Percentiles rank a stretch among this genome's conserved stretches.
Evolutionary conservation across 495 filamentous ascomycete genomes (phyloP).

Genomic region (Tuber borchii): DNA sequence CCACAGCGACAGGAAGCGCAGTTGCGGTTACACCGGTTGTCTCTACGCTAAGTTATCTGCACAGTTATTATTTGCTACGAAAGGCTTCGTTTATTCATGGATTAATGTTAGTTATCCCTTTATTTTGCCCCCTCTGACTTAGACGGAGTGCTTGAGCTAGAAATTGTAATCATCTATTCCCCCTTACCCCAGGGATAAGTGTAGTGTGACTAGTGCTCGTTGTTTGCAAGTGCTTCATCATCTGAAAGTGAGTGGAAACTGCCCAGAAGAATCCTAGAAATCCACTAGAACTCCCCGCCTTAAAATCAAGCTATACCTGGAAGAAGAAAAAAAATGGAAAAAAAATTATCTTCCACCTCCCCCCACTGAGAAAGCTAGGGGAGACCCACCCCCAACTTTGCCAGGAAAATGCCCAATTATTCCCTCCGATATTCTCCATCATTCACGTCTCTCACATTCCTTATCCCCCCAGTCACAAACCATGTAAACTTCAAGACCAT

Average conservation of each 20-base stretch:
- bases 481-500: background rate
- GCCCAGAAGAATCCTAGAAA: no score
- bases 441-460: background rate
- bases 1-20: no score
- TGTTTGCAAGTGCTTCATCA: background rate
- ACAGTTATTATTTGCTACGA: background rate
- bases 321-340: background rate
- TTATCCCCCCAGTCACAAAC: background rate
- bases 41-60: background rate
- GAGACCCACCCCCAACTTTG: background rate
- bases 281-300: no score
- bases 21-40: no score
- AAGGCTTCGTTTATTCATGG: background rate
- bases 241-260: background rate
- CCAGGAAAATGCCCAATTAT: background rate
- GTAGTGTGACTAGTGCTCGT: background rate
- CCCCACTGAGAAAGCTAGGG: constrained; percentile 4
- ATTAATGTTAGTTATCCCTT: background rate
- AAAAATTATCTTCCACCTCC: background rate
- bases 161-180: background rate
- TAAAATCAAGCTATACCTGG: no score
- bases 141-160: background rate
- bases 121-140: background rate
- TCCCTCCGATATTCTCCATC: background rate
- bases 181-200: no score